Conservation (phyloP, 805 yeast species). For the Hanseniaspora jakobsenii region DNA sequence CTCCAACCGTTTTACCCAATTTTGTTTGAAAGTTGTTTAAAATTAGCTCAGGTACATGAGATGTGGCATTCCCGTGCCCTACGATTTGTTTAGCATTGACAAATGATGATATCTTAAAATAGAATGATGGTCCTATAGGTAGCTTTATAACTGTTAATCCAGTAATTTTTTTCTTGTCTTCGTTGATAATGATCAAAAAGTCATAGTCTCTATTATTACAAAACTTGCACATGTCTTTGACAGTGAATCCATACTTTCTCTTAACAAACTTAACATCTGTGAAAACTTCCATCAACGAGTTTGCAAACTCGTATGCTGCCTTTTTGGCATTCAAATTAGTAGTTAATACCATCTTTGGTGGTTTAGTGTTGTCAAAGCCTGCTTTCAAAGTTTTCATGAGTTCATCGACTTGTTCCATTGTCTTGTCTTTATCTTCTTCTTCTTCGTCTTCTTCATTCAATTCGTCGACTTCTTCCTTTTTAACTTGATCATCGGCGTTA, state of each 20-base stretch:
- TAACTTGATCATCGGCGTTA: slow-evolving; percentile 22
- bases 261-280: slow-evolving; percentile 82
- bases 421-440: background rate
- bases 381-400: slow-evolving; percentile 32
- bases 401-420: slow-evolving; percentile 19
- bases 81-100: slow-evolving; percentile 59
- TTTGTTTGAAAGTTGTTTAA: slow-evolving; percentile 87
- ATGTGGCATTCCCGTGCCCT: slow-evolving; percentile 87
- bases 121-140: slow-evolving; percentile 91
- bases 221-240: slow-evolving; percentile 76
- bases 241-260: slow-evolving; percentile 68
- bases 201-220: slow-evolving; percentile 78
- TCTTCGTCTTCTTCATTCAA: slow-evolving; percentile 17
- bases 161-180: slow-evolving; percentile 82
- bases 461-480: slow-evolving; percentile 11
- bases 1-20: slow-evolving; percentile 85
- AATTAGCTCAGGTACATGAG: slow-evolving; percentile 82
- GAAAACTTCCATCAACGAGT: slow-evolving; percentile 65
- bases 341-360: slow-evolving; percentile 82
- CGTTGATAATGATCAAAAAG: slow-evolving; percentile 79
- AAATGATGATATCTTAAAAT: slow-evolving; percentile 71
- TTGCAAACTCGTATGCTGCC: slow-evolving; percentile 82
- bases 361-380: slow-evolving; percentile 38
- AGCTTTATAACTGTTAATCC: slow-evolving; percentile 88
- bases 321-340: slow-evolving; percentile 80